Conservation (phyloP, 345 rosid species). For the Geranium brycei region DNA sequence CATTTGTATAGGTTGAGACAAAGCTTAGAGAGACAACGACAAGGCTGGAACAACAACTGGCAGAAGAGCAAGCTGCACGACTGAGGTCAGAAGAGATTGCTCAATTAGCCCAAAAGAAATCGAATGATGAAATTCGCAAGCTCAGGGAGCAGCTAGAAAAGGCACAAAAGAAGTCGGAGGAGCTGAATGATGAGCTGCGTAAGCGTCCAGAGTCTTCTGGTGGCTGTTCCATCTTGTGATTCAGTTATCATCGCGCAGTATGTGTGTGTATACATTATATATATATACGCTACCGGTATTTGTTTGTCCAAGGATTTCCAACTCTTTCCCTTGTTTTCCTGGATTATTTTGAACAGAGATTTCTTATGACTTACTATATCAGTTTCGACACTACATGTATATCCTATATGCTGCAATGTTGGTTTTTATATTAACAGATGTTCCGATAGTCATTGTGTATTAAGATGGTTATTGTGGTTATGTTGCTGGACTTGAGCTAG, state of each 20-base stretch:
- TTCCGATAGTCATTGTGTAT: no score
- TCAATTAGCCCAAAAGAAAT: conserved; percentile 40
- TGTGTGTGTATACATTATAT: no score
- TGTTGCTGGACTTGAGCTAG: no score
- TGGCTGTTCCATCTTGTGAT: conserved; percentile 52
- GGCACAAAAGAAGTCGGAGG: conserved; percentile 47
- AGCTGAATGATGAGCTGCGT: conserved; percentile 29
- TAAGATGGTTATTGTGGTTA: no score
- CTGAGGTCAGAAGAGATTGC: conserved; percentile 55
- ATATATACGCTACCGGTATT: background rate
- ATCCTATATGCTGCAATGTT: no score
- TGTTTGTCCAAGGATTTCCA: background rate
- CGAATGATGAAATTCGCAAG: conserved; percentile 57
- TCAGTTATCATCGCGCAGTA: no score
- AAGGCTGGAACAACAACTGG: conserved; percentile 61
- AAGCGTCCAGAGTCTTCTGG: conserved; percentile 22
- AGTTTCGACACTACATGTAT: no score
- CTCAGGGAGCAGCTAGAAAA: conserved; percentile 66
- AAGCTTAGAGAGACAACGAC: conserved; percentile 60
- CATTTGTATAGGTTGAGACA: conserved; percentile 41
- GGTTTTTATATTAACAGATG: no score
- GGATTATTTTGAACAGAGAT: no score
- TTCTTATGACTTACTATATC: no score
- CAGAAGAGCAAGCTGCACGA: conserved; percentile 78
- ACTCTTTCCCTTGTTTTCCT: background rate